A percentile compares a stretch with the other conserved stretches of the same genome.
Evolutionary conservation across 1,284 basidiomycete genomes (phyloP).

Genomic region (Puccinia triticina): DNA sequence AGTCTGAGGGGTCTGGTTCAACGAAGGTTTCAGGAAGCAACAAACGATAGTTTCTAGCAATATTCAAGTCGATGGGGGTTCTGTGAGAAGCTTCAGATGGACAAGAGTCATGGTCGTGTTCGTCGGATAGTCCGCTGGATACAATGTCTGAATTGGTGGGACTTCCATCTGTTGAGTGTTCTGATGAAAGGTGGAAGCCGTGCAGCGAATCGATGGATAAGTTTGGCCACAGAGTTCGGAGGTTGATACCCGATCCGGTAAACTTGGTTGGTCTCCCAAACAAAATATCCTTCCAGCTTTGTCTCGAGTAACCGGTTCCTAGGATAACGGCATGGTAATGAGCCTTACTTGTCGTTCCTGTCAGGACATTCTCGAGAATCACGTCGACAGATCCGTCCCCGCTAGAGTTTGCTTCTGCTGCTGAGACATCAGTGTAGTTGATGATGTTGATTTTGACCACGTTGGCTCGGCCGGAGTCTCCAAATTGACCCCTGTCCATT

Average conservation of each 20-base stretch:
- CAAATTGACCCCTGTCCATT: background rate
- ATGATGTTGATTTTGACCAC: constrained; percentile 57
- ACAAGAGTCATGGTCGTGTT: background rate
- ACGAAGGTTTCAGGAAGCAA: constrained; percentile 7
- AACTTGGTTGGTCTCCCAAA: constrained; percentile 46
- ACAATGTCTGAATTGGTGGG: constrained; percentile 16
- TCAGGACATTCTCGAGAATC: constrained; percentile 51
- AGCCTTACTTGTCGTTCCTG: constrained; percentile 20
- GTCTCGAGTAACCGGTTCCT: constrained; percentile 68
- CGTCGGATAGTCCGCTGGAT: constrained; percentile 3
- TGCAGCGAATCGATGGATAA: background rate
- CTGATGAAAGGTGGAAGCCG: background rate
- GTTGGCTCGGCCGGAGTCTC: constrained; percentile 27
- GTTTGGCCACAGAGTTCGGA: constrained; percentile 5
- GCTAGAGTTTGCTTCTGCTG: constrained; percentile 30
- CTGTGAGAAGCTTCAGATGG: background rate
- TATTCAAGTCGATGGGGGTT: background rate
- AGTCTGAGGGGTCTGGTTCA: constrained; percentile 57
- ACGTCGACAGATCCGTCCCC: constrained; percentile 47
- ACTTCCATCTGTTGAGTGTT: background rate
- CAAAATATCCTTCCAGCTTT: constrained; percentile 53
- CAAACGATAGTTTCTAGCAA: constrained; percentile 31
- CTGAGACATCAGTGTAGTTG: constrained; percentile 59
- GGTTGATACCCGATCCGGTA: background rate
- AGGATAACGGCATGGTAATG: constrained; percentile 66